phyloP scores from a whole-genome alignment of 805 yeast species.

The Starmerella scarabaei region DNA sequence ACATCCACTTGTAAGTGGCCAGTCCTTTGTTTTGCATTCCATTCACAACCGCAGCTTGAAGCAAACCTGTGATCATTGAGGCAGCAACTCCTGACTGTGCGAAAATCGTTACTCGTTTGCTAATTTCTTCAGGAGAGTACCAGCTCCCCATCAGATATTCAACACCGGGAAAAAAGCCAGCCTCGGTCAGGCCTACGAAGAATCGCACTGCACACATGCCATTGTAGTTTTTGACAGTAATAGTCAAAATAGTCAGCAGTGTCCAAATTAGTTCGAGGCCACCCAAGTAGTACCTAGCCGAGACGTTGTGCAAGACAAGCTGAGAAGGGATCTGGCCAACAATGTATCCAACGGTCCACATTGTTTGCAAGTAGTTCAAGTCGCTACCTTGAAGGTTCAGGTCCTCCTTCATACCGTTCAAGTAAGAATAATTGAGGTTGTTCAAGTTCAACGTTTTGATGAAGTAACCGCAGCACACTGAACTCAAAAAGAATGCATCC shows the following conservation, averaged over 20 bases:
- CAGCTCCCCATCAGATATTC: slow-evolving; percentile 25
- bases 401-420: slow-evolving; percentile 37
- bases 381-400: slow-evolving; percentile 33
- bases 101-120: slow-evolving; percentile 24
- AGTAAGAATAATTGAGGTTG: slow-evolving; percentile 36
- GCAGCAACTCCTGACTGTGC: slow-evolving; percentile 26
- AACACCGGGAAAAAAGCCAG: slow-evolving; percentile 27
- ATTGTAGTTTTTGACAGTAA: slow-evolving; percentile 35
- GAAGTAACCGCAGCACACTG: slow-evolving; percentile 36
- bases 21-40: slow-evolving; percentile 23
- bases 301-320: slow-evolving; percentile 30
- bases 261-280: slow-evolving; percentile 37
- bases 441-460: slow-evolving; percentile 34
- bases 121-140: slow-evolving; percentile 25
- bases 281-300: slow-evolving; percentile 36
- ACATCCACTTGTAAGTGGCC: slow-evolving; percentile 37
- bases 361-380: slow-evolving; percentile 33
- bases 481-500: slow-evolving; percentile 31
- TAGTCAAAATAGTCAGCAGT: slow-evolving; percentile 30
- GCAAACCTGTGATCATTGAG: slow-evolving; percentile 43
- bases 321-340: slow-evolving; percentile 39
- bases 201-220: slow-evolving; percentile 28
- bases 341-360: slow-evolving; percentile 41
- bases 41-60: slow-evolving; percentile 42
- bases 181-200: slow-evolving; percentile 26